Percentiles rank a stretch among this genome's conserved stretches.
phyloP scores from a whole-genome alignment of 2,329 filamentous ascomycete species.

The Verticillium nubilum region DNA sequence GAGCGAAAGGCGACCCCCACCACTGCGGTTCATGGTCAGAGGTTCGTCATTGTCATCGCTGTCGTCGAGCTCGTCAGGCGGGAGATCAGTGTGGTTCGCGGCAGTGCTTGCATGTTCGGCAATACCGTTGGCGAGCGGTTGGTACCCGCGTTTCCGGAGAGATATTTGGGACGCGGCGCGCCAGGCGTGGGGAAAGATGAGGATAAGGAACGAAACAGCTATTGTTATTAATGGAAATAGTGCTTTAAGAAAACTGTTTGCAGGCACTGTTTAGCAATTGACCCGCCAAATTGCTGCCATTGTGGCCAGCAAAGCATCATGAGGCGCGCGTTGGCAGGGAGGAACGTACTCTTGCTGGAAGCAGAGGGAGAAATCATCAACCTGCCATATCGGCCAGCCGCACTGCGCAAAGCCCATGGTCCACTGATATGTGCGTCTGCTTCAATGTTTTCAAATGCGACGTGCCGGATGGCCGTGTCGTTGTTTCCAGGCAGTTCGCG shows the following conservation, averaged over 20 bases:
- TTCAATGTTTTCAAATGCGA: background rate
- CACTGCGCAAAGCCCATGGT: slow-evolving; percentile 48
- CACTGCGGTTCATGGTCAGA: slow-evolving; percentile 50
- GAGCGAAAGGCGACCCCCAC: slow-evolving; percentile 50
- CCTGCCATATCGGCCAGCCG: slow-evolving; percentile 53
- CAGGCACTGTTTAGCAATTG: background rate
- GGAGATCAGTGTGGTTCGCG: slow-evolving; percentile 46
- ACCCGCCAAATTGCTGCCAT: background rate
- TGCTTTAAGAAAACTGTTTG: slow-evolving; percentile 66
- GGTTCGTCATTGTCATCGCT: slow-evolving; percentile 54
- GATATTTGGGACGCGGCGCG: slow-evolving; percentile 37
- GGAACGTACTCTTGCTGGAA: slow-evolving; percentile 61
- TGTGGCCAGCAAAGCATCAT: background rate
- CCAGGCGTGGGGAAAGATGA: slow-evolving; percentile 53
- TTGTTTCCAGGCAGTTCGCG: background rate
- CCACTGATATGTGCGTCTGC: background rate
- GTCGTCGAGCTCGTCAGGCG: slow-evolving; percentile 38
- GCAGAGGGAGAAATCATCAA: slow-evolving; percentile 59
- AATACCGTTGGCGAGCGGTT: slow-evolving; percentile 36
- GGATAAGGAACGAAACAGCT: slow-evolving; percentile 62
- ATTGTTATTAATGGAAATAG: slow-evolving; percentile 72
- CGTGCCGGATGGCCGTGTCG: background rate
- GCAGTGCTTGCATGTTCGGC: slow-evolving; percentile 29
- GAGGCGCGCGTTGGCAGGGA: background rate
- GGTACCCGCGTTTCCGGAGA: slow-evolving; percentile 49